Evolutionary conservation across 2,329 filamentous ascomycete species (phyloP), one percentile per base, ranked within the genome.

Genomic region (Calonectria crousiana): DNA sequence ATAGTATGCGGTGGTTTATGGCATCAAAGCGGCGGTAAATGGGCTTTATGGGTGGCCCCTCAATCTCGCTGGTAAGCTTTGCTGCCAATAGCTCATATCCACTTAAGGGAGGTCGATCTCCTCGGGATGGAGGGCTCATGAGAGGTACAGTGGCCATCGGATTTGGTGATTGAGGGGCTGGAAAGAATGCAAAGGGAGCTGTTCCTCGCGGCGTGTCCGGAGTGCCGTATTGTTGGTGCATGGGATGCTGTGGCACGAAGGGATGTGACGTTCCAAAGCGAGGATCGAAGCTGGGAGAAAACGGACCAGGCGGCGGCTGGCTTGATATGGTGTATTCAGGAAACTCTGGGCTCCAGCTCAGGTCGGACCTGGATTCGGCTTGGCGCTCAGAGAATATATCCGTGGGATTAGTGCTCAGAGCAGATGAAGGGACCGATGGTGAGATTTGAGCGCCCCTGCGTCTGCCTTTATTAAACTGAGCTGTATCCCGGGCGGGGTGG

Each of bases 1-100:
- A 87, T 3, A 98, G 86, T 3, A 98, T 86, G 3, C 96, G 92
- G 82, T 98, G 95, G 79, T 97, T 96, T 23, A 98, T 86, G 14
- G 91, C 89, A 82, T 95, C 93, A 80, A 98, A 98, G 71, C 93
- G 93, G 53, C 96, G 92, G 83, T 98, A 98, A 73, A 98, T 90
- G 1, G 95, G 95, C 58, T 82, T 84, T 38, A 88, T 79, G 0
- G 76, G 75, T 16, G 80, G 80, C 1, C 81, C 74, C 18, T 73
- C 76, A 18, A 79, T 60, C n/a, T 76, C 77, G 1, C 77, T 80
- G 64, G 77, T 81, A 6, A 94, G 82, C 64, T 87, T 88, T 2
- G 89, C 87, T 1, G 93, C 91, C 13, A 94, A 83, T 3, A 91
- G 85, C 76, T 93, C 91, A 78, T 94, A 94, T 0, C 92, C 92